Percentiles rank a stretch among this genome's conserved stretches.
Conservation (phyloP, 352 stramenopile species). For the Pythium utonaiense region DNA sequence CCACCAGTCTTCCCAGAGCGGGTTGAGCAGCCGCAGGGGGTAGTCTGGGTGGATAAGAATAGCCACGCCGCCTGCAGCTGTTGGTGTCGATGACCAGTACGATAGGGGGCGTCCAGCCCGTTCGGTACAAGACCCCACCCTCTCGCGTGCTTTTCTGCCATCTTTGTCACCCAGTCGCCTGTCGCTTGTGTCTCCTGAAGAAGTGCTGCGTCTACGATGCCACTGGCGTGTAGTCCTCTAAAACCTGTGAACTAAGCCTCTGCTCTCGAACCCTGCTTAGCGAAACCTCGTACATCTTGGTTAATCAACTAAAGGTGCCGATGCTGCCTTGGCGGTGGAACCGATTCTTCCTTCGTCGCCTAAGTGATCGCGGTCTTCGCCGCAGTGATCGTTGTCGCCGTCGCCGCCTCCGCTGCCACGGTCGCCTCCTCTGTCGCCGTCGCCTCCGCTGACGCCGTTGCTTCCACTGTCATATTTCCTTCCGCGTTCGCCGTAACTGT, state of each 20-base stretch:
- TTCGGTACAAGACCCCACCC: neutral
- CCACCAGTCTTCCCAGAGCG: slow-evolving; percentile 3
- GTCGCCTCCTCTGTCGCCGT: no score
- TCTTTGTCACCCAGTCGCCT: neutral
- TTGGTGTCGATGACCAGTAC: slow-evolving; percentile 7
- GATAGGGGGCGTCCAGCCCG: neutral
- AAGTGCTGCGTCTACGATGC: neutral
- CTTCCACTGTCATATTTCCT: no score
- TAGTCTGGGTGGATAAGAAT: slow-evolving; percentile 9
- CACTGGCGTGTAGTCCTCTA: neutral
- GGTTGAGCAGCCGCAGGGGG: neutral
- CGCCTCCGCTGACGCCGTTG: no score
- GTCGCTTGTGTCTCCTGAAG: slow-evolving; percentile 10
- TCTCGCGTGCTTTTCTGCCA: neutral
- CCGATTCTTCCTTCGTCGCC: no score
- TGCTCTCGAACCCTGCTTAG: neutral
- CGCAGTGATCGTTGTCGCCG: no score
- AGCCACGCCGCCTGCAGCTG: slow-evolving; percentile 5
- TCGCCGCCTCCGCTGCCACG: no score
- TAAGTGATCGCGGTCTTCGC: no score
- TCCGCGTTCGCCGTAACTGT: no score
- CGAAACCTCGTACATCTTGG: slow-evolving; percentile 6
- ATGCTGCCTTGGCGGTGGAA: no score
- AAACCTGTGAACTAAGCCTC: slow-evolving; percentile 6
- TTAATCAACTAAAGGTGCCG: no score